Evolutionary conservation across 2,329 filamentous ascomycete species (phyloP), one percentile per base, ranked within the genome.

Genomic region (Gliomastix tumulicola): DNA sequence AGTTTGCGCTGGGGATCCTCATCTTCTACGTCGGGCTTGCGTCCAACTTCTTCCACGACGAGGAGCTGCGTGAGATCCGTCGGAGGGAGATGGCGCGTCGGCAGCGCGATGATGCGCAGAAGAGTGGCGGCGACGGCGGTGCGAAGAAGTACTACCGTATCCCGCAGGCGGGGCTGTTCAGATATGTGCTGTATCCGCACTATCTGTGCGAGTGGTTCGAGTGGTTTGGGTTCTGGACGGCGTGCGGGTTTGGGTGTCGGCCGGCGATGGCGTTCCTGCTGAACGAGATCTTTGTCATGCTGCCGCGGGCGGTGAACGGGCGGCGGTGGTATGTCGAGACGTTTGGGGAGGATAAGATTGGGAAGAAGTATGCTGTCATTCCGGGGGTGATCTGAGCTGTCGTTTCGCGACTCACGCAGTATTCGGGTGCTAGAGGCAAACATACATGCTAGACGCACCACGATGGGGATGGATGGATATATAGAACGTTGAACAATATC

Each of bases 121-220:
- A n/a, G n/a, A n/a, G n/a, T n/a, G n/a, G n/a, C n/a, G n/a, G n/a
- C n/a, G n/a, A n/a, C n/a, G n/a, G n/a, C n/a, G n/a, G n/a, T n/a
- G 57, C 62, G 31, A 74, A 84, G 32, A 94, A 92, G 63, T 76
- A 94, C 42, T 97, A 97, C 57, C 79, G 85, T 63, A 76, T 98
- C 36, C 92, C 92, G 1, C 69, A 86, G 52, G 82, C 82, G 35
- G 88, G 89, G 1, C 62, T 95, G 34, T 98, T 97, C 62, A 70
- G 74, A 46, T 82, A 80, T 50, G 76, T 95, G 54, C 71, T 97
- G 41, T 95, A 83, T 59, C 88, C 92, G 46, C 92, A 98, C 58
- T 98, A 96, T 59, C 69, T 94, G n/a, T 84, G 82, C 54, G 92
- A 98, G 65, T 98, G 92, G 92, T 57, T 95, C 36, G 92, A 98